A percentile compares a stretch with the other conserved stretches of the same genome.
Conservation (phyloP, 2,329 filamentous ascomycete genomes). For the Magnaporthiopsis rhizophila region DNA sequence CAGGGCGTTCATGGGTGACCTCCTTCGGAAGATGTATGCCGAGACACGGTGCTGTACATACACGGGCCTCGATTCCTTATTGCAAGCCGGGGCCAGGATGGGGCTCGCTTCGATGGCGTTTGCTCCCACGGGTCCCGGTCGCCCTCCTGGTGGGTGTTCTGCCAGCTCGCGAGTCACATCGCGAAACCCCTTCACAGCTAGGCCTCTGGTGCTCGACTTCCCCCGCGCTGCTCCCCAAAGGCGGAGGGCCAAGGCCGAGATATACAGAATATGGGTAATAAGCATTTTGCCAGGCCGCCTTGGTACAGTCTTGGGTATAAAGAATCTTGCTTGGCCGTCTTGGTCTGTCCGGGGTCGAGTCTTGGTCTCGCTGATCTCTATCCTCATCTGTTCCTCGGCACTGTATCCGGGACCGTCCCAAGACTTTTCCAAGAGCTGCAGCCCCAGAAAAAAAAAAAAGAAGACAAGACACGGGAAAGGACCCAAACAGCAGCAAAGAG, state of each 20-base stretch:
- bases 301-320: constrained; percentile 3
- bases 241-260: constrained; percentile 3
- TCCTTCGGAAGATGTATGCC: constrained; percentile 21
- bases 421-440: constrained; percentile 4
- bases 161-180: neutral
- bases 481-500: constrained; percentile 9
- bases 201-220: constrained; percentile 4
- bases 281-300: neutral
- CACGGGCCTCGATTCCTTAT: constrained; percentile 28
- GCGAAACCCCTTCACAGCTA: neutral
- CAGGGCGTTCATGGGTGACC: neutral
- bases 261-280: constrained; percentile 4
- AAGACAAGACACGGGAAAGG: constrained; percentile 8
- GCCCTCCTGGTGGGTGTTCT: no score
- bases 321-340: constrained; percentile 2
- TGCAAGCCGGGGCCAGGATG: constrained; percentile 12
- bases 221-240: constrained; percentile 5
- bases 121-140: neutral
- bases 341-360: neutral
- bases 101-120: neutral
- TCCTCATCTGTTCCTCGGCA: neutral
- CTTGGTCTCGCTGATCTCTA: neutral
- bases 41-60: constrained; percentile 12
- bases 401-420: constrained; percentile 5
- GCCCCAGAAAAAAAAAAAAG: neutral